phyloP scores from a whole-genome alignment of 768 basidiomycete genomes.

The Boletales sp. region DNA sequence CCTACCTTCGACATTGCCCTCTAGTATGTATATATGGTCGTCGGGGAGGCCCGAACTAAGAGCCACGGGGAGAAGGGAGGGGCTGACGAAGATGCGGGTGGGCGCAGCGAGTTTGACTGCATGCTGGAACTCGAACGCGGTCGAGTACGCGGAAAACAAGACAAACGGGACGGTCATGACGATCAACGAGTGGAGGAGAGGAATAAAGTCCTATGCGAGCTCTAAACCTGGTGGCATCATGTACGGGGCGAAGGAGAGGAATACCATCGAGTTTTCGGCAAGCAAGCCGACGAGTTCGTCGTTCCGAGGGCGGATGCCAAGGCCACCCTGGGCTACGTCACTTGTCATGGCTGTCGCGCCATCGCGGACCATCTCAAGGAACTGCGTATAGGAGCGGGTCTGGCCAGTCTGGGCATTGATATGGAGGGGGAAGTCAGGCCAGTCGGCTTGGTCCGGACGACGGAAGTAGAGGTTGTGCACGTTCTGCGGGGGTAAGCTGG shows the following conservation, averaged over 20 bases:
- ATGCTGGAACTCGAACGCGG: slow-evolving; percentile 44
- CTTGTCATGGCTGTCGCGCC: slow-evolving; percentile 55
- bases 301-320: slow-evolving; percentile 45
- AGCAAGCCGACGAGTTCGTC: slow-evolving; percentile 67
- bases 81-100: slow-evolving; percentile 53
- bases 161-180: too few relatives aligned
- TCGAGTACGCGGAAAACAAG: too few relatives aligned
- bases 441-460: slow-evolving; percentile 49
- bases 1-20: slow-evolving; percentile 39
- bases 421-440: slow-evolving; percentile 54
- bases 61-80: slow-evolving; percentile 40
- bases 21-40: slow-evolving; percentile 47
- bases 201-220: too few relatives aligned
- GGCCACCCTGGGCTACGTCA: slow-evolving; percentile 47
- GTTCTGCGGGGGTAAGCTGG: slow-evolving; percentile 48
- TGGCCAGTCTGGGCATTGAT: slow-evolving; percentile 54
- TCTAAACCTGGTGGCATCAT: too few relatives aligned
- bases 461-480: slow-evolving; percentile 51
- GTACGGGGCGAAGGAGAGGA: background rate
- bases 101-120: slow-evolving; percentile 44
- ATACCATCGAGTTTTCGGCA: slow-evolving; percentile 64
- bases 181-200: too few relatives aligned
- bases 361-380: slow-evolving; percentile 47
- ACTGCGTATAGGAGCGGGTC: slow-evolving; percentile 44
- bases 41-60: slow-evolving; percentile 35